These are phyloP conservation scores for Purshia tridentata DNA, from an alignment of 306 rosid genomes.

Conservation along the genomic window DNA sequence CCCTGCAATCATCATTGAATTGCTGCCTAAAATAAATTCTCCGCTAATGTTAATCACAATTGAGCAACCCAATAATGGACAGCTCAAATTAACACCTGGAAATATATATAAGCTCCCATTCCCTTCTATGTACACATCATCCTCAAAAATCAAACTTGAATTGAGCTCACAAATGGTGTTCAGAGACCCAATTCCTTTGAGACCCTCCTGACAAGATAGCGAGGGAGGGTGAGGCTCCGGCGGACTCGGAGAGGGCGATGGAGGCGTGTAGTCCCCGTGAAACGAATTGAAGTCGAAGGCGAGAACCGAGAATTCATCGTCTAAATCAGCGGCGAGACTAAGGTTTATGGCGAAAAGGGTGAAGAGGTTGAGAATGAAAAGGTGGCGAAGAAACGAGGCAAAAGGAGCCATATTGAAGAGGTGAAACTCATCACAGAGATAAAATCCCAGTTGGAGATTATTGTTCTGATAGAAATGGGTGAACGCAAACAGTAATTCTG, in stretches of 20 bases:
- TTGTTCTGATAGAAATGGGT: neutral
- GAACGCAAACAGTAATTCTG: neutral
- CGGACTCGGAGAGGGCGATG: constrained; percentile 81
- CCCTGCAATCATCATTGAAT: constrained; percentile 44
- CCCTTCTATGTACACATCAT: constrained; percentile 75
- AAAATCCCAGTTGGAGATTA: constrained; percentile 5
- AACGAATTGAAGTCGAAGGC: constrained; percentile 43
- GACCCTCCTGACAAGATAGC: constrained; percentile 59
- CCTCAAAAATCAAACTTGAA: constrained; percentile 50
- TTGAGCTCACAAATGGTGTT: constrained; percentile 61
- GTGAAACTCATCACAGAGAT: constrained; percentile 39
- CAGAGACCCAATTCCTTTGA: constrained; percentile 69
- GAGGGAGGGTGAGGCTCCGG: constrained; percentile 85
- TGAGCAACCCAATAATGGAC: constrained; percentile 62
- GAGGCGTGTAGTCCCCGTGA: constrained; percentile 76
- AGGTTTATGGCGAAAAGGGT: constrained; percentile 27
- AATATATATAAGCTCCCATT: constrained; percentile 66
- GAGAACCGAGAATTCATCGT: constrained; percentile 51
- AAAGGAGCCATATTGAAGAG: constrained; percentile 53
- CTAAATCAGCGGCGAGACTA: constrained; percentile 17
- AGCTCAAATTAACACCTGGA: constrained; percentile 63
- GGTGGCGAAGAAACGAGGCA: constrained; percentile 22
- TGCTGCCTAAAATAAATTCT: constrained; percentile 52
- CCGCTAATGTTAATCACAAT: constrained; percentile 60
- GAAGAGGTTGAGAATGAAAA: constrained; percentile 20